Conservation (phyloP, 345 rosid species). For the Syzygium aromaticum region DNA sequence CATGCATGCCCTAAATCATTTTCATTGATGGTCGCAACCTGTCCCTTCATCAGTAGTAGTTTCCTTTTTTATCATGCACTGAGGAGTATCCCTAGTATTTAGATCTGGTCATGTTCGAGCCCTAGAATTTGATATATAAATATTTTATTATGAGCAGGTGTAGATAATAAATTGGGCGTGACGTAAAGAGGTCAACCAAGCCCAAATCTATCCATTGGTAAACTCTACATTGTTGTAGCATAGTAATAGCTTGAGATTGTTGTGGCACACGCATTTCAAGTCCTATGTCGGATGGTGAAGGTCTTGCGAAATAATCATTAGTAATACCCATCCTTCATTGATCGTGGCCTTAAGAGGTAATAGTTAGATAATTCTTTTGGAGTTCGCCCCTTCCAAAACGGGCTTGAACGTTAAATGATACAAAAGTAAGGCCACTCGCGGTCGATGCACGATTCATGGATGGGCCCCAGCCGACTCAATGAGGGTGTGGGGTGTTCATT, state of each 20-base stretch:
- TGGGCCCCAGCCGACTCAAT: background rate
- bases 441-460: background rate
- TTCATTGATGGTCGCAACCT: background rate
- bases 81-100: background rate
- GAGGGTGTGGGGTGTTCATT: background rate
- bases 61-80: background rate
- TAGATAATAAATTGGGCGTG: background rate
- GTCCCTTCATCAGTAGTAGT: background rate
- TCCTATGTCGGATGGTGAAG: background rate
- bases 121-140: background rate
- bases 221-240: background rate
- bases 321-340: background rate
- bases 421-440: background rate
- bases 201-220: background rate
- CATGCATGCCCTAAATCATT: background rate
- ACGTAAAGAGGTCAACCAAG: too few relatives aligned
- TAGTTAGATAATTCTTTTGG: background rate
- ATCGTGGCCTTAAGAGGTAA: background rate
- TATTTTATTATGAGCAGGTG: background rate
- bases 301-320: background rate
- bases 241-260: background rate
- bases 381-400: background rate
- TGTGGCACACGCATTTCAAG: background rate
- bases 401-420: background rate
- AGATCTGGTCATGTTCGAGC: background rate